Evolutionary conservation across 176 grass and related monocot species (phyloP), one percentile per base, ranked within the genome.

Genomic region (Carex littledalei): DNA sequence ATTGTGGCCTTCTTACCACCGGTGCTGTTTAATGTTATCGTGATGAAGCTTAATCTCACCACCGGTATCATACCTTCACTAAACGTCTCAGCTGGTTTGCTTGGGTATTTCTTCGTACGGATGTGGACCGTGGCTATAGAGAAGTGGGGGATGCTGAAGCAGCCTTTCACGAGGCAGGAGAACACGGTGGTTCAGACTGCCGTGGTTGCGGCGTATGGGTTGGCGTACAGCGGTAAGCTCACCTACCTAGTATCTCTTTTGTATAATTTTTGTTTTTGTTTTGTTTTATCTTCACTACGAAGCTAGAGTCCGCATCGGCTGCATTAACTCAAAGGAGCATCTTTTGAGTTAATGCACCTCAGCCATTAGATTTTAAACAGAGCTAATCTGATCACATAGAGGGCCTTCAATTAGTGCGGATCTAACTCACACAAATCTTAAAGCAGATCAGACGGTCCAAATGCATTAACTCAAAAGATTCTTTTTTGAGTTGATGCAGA

Each of bases 161-260:
- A 79, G 24, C 89, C 89, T 55, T 90, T 90, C 61, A 90, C 89
- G 1, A 60, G 85, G 61, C 85, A 90, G 85, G 89, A 90, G 81
- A 90, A 94, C 70, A 94, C 90, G 78, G 89, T 94, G 41, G 90
- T 94, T 63, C 93, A 92, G 84, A 94, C 90, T 57, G 86, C 84
- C 74, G 81, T 87, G 64, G 89, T 87, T 24, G 73, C 89, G 11
- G 85, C 89, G 61, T 90, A 85, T 32, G 85, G 43, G 22, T 32
- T 90, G 56, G 70, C 85, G 7, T 90, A 67, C 64, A 90, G 89
- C 53, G 89, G 89, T 90, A 87, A 66, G 43, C 32, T 79, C 68
- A 4, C 59, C 63, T 64, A 29, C 8, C 20, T 76, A 67, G 2
- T 16, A 82, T 81, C 56, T 52, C 16, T 63, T 39, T 16, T 77